Evolutionary conservation across 352 stramenopile genomes (phyloP).

Genomic region (Hyaloperonospora brassicae): DNA sequence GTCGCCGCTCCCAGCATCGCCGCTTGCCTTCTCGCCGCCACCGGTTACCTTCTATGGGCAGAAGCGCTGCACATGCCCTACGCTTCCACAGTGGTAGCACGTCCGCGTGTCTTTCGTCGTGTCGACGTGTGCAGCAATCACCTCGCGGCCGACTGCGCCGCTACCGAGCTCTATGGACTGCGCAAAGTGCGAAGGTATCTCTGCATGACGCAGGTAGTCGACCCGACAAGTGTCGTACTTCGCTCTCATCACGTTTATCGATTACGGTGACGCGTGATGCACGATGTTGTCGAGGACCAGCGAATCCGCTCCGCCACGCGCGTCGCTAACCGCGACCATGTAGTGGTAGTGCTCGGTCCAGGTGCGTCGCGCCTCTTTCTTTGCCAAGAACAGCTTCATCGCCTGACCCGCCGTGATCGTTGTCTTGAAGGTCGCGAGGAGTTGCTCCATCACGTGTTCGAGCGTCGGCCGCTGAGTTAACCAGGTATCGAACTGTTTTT

Average conservation of each 20-base stretch:
- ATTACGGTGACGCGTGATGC: conserved; percentile 9
- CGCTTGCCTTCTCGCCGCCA: too few species aligned
- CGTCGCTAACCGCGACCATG: not conserved
- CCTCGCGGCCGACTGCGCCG: too few species aligned
- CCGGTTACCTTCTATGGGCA: too few species aligned
- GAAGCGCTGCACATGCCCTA: too few species aligned
- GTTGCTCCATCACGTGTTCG: not conserved
- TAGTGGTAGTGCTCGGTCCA: conserved; percentile 7
- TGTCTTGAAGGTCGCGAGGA: conserved; percentile 1
- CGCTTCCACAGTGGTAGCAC: too few species aligned
- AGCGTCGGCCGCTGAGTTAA: conserved; percentile 2
- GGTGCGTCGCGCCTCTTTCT: conserved; percentile 2
- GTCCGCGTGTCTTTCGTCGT: too few species aligned
- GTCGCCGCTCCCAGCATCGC: too few species aligned
- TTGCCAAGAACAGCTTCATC: conserved; percentile 1
- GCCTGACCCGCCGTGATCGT: conserved; percentile 5
- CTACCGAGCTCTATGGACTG: not conserved
- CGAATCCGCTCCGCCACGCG: conserved; percentile 3
- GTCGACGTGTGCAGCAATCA: too few species aligned
- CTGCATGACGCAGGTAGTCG: conserved; percentile 1
- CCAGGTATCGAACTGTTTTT: too few species aligned
- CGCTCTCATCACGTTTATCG: conserved; percentile 9
- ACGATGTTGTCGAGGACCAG: conserved; percentile 17
- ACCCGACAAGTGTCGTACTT: conserved; percentile 2
- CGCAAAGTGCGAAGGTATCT: not conserved